These are phyloP conservation scores for Ogataea salicorniae DNA, from an alignment of 805 yeast species.

Conservation along the genomic window DNA sequence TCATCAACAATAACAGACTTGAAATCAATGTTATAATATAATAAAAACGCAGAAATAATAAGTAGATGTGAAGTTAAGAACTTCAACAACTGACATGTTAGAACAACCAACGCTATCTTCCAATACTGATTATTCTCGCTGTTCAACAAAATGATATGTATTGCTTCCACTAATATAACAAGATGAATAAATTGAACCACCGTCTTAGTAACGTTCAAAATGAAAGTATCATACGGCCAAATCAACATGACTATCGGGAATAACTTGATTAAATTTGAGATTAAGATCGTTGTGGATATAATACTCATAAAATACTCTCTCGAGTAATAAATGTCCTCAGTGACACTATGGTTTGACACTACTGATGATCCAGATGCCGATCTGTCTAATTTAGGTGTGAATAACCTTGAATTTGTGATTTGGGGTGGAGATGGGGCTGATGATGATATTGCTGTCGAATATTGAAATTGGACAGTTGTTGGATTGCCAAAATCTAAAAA, in stretches of 20 bases:
- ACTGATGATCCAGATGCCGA: conserved; percentile 1
- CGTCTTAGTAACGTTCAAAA: conserved; percentile 36
- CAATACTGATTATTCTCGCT: conserved; percentile 25
- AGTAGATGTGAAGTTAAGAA: conserved; percentile 17
- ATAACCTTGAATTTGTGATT: background rate
- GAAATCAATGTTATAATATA: conserved; percentile 18
- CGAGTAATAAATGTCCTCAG: conserved; percentile 31
- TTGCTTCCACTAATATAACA: conserved; percentile 28
- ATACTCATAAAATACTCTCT: conserved; percentile 30
- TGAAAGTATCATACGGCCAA: conserved; percentile 91
- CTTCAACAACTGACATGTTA: conserved; percentile 20
- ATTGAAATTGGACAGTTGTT: conserved; percentile 16
- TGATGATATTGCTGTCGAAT: conserved; percentile 3
- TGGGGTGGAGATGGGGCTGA: conserved; percentile 1
- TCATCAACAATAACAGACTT: conserved; percentile 22
- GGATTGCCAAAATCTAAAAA: conserved; percentile 30
- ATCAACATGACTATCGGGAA: conserved; percentile 91
- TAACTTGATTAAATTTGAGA: conserved; percentile 74
- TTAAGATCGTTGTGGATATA: conserved; percentile 61
- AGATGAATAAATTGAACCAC: conserved; percentile 29
- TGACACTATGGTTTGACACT: conserved; percentile 1
- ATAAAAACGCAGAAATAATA: conserved; percentile 15
- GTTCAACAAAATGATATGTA: conserved; percentile 27
- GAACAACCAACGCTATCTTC: conserved; percentile 24
- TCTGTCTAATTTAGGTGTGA: background rate